A percentile compares a stretch with the other conserved stretches of the same genome.
phyloP scores from a whole-genome alignment of 192 early-diverging fungal genomes.

The Neocallimastix lanati region DNA sequence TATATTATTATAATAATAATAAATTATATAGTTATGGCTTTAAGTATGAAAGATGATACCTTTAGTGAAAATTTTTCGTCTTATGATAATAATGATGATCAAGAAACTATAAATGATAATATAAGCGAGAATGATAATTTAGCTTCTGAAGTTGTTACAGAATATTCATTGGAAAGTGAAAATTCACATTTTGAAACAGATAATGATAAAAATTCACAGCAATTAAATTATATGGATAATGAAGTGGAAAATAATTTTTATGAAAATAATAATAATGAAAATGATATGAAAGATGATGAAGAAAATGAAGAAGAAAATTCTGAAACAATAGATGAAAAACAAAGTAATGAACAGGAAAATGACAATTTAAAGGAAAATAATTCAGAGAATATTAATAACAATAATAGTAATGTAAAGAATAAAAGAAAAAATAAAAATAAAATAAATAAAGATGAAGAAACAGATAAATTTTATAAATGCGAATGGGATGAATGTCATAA shows the following conservation, averaged over 20 bases:
- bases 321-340: background rate
- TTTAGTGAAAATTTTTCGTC: background rate
- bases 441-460: background rate
- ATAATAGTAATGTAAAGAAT: background rate
- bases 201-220: too few relatives aligned
- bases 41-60: too few relatives aligned
- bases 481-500: background rate
- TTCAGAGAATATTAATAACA: background rate
- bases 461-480: background rate
- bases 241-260: too few relatives aligned
- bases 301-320: background rate
- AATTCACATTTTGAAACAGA: too few relatives aligned
- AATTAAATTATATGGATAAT: too few relatives aligned
- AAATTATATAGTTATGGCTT: too few relatives aligned
- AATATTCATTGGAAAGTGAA: background rate
- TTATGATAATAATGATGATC: background rate
- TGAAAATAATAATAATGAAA: background rate
- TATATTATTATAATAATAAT: too few relatives aligned
- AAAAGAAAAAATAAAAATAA: background rate
- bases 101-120: background rate
- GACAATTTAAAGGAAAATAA: too few relatives aligned
- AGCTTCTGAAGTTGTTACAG: background rate
- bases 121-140: background rate
- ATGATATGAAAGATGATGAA: background rate
- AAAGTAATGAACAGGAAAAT: background rate